These are phyloP conservation scores for Teunomyces kruisii DNA, from an alignment of 805 yeast genomes.

Conservation along the genomic window DNA sequence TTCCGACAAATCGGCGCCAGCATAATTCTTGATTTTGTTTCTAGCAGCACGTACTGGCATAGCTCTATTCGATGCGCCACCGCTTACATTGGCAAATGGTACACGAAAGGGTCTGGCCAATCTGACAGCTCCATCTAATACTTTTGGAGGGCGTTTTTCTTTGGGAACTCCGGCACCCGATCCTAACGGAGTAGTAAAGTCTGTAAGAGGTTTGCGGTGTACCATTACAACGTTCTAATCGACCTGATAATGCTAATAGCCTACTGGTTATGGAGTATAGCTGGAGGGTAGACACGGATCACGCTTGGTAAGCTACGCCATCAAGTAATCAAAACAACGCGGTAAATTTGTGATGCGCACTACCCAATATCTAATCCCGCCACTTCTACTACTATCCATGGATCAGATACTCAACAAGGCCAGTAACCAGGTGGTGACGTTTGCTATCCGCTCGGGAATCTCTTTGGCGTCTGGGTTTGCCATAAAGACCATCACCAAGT, in stretches of 20 bases:
- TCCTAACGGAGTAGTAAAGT: conserved; percentile 52
- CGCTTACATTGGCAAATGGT: conserved; percentile 45
- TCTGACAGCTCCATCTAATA: conserved; percentile 50
- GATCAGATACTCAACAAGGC: conserved; percentile 53
- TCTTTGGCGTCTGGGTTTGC: conserved; percentile 75
- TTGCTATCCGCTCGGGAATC: conserved; percentile 75
- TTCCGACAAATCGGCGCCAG: conserved; percentile 22
- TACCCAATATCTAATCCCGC: background rate
- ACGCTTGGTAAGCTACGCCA: background rate
- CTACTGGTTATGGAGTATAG: background rate
- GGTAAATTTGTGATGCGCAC: background rate
- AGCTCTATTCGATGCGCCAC: conserved; percentile 11
- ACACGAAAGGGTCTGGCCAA: conserved; percentile 69
- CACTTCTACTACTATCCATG: conserved; percentile 19
- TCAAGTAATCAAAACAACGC: background rate
- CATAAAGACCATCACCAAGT: conserved; percentile 56
- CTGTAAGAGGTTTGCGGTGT: conserved; percentile 34
- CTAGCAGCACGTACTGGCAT: conserved; percentile 28
- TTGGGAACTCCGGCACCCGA: conserved; percentile 70
- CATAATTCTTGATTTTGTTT: conserved; percentile 32
- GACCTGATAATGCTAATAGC: background rate
- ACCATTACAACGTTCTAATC: conserved; percentile 14
- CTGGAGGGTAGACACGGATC: background rate
- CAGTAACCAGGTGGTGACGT: conserved; percentile 74
- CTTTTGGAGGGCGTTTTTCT: conserved; percentile 52